A percentile compares a stretch with the other conserved stretches of the same genome.
Evolutionary conservation across 768 basidiomycete genomes (phyloP).

Genomic region (Pleurotus tuoliensis): DNA sequence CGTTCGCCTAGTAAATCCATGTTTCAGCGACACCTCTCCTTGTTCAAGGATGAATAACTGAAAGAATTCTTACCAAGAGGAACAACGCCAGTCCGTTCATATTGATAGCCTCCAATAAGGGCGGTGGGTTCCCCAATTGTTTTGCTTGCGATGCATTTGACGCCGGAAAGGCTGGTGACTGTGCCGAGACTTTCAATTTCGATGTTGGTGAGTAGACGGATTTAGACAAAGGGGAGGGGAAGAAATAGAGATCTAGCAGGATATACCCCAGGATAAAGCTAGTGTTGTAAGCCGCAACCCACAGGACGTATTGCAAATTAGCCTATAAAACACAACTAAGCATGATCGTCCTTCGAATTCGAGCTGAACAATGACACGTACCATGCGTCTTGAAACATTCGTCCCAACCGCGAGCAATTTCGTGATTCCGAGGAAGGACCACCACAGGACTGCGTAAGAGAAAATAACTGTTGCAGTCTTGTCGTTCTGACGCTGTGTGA

Average conservation of each 20-base stretch:
- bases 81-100: constrained; percentile 77
- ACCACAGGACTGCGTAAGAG: constrained; percentile 79
- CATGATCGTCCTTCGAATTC: background rate
- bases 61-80: constrained; percentile 57
- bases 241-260: constrained; percentile 68
- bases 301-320: constrained; percentile 85
- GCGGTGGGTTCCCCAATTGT: constrained; percentile 28
- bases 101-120: constrained; percentile 79
- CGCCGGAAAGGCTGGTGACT: constrained; percentile 9
- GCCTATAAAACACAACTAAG: constrained; percentile 42
- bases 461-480: constrained; percentile 76
- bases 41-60: background rate
- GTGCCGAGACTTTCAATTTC: constrained; percentile 21
- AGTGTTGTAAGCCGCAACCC: constrained; percentile 87
- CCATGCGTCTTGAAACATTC: constrained; percentile 46
- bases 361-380: constrained; percentile 10
- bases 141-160: constrained; percentile 10
- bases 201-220: constrained; percentile 23
- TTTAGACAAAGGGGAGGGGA: constrained; percentile 36
- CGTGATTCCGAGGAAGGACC: constrained; percentile 49
- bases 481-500: constrained; percentile 52
- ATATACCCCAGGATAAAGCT: constrained; percentile 82
- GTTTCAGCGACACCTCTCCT: background rate
- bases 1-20: constrained; percentile 62
- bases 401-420: constrained; percentile 37